Conservation (phyloP, 208 protist species). For the Angomonas ambiguus region DNA sequence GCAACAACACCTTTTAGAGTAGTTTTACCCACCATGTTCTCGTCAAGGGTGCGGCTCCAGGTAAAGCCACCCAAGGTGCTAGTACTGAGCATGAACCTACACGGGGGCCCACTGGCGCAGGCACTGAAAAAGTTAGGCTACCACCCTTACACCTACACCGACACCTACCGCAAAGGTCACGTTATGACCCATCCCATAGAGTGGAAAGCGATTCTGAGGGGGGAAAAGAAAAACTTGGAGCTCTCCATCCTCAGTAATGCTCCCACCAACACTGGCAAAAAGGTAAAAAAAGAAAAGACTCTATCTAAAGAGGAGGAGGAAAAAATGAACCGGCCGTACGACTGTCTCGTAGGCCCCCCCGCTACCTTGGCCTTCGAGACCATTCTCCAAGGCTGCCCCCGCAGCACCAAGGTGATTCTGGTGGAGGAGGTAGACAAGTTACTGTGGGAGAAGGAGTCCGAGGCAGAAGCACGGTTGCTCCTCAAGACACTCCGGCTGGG, state of each 20-base stretch:
- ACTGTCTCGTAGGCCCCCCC: constrained; percentile 73
- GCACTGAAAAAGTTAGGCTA: constrained; percentile 67
- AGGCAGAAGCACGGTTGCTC: constrained; percentile 48
- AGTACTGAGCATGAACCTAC: constrained; percentile 75
- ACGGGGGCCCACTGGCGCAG: constrained; percentile 57
- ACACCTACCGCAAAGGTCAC: constrained; percentile 55
- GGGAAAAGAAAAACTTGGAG: constrained; percentile 65
- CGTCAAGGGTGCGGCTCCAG: neutral
- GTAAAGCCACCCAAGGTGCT: constrained; percentile 23
- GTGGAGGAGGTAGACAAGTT: constrained; percentile 81
- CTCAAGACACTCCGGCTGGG: constrained; percentile 7
- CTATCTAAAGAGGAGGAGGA: neutral
- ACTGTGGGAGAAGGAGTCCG: constrained; percentile 67
- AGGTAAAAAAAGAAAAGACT: neutral
- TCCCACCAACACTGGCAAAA: neutral
- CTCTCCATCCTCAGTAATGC: constrained; percentile 25
- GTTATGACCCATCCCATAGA: constrained; percentile 72
- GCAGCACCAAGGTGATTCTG: constrained; percentile 71
- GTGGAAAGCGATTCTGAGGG: constrained; percentile 59
- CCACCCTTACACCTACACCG: constrained; percentile 68
- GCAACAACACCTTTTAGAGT: too few relatives aligned
- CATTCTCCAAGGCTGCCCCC: constrained; percentile 65
- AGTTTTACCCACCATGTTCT: neutral
- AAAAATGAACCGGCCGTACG: constrained; percentile 26
- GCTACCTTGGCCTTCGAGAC: constrained; percentile 75